Conservation (phyloP, 805 yeast species). For the Candida peoriensis region DNA sequence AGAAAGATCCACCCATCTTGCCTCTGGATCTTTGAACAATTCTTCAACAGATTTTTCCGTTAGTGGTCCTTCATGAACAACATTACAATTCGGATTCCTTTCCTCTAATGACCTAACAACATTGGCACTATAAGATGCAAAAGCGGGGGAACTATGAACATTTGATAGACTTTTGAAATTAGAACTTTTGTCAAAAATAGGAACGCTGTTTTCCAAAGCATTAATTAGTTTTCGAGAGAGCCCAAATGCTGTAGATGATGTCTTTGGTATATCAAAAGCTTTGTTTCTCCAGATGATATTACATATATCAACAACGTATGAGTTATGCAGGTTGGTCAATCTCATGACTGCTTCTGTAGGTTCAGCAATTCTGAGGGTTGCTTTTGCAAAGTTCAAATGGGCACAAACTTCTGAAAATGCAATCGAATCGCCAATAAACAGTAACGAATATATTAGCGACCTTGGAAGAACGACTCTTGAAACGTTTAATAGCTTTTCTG, state of each 20-base stretch:
- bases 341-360: constrained; percentile 14
- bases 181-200: constrained; percentile 21
- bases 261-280: constrained; percentile 37
- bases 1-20: constrained; percentile 32
- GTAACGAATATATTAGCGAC: constrained; percentile 30
- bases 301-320: constrained; percentile 50
- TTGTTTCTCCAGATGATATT: constrained; percentile 54
- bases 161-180: constrained; percentile 26
- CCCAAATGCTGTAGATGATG: constrained; percentile 27
- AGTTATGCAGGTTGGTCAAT: constrained; percentile 36
- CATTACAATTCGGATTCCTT: constrained; percentile 23
- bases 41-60: constrained; percentile 36
- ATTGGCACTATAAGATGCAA: constrained; percentile 38
- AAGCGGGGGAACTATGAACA: constrained; percentile 47
- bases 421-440: constrained; percentile 40
- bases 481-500: constrained; percentile 18
- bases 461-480: constrained; percentile 35
- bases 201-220: constrained; percentile 18
- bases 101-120: constrained; percentile 46
- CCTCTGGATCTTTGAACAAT: constrained; percentile 20
- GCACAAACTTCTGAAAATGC: constrained; percentile 42
- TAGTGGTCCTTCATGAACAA: constrained; percentile 49
- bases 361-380: constrained; percentile 10
- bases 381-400: constrained; percentile 35
- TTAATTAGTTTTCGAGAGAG: constrained; percentile 25